phyloP scores from a whole-genome alignment of 176 grass and related monocot genomes.

The Oryza longistaminata region DNA sequence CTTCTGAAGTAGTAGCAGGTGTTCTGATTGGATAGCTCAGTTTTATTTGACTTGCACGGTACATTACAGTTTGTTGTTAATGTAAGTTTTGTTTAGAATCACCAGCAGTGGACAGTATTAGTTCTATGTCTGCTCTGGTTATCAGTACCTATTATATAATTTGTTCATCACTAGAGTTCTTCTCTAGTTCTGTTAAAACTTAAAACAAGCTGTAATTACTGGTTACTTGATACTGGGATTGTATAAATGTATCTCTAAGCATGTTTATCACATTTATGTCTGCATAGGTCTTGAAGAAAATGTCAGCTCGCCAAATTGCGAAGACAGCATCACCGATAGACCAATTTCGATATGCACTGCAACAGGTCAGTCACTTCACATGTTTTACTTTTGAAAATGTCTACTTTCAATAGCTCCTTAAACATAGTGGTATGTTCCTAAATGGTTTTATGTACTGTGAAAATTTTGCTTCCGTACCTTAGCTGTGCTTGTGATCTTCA shows the following conservation, averaged over 20 bases:
- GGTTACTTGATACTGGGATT: conserved; percentile 12
- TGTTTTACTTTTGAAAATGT: conserved; percentile 20
- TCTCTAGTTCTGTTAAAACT: not conserved
- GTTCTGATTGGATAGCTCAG: not conserved
- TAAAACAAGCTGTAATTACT: not conserved
- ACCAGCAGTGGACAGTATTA: not conserved
- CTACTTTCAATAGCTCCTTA: not conserved
- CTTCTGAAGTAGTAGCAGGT: not conserved
- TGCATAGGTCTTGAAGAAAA: conserved; percentile 82
- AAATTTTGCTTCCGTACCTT: not conserved
- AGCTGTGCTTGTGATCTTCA: not conserved
- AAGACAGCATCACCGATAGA: conserved; percentile 82
- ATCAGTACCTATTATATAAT: not conserved
- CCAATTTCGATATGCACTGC: conserved; percentile 74
- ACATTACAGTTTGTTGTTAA: not conserved
- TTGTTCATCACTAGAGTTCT: not conserved
- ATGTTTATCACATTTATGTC: conserved; percentile 5
- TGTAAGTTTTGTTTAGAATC: not conserved
- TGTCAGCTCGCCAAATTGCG: conserved; percentile 71
- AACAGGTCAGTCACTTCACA: conserved; percentile 66
- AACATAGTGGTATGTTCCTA: not conserved
- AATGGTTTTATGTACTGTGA: not conserved
- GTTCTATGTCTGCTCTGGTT: not conserved
- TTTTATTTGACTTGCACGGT: not conserved
- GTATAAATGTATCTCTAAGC: not conserved